These are phyloP conservation scores for Orbilia ellipsospora DNA, from an alignment of 2,329 filamentous ascomycete genomes.

Conservation along the genomic window DNA sequence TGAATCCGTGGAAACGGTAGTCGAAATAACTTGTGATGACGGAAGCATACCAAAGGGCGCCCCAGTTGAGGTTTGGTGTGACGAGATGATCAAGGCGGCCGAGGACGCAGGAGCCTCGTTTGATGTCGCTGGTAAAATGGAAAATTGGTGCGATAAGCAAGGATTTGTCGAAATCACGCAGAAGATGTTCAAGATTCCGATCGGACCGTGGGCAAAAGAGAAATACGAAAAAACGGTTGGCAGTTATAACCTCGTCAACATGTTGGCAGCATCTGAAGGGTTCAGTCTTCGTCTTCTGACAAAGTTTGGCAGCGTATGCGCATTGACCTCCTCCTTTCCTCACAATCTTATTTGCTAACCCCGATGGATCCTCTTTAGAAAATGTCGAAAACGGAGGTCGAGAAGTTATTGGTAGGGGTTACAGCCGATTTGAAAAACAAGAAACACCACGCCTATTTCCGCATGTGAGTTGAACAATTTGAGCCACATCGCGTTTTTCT, in stretches of 20 bases:
- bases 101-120: slow-evolving; percentile 51
- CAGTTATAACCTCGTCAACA: slow-evolving; percentile 57
- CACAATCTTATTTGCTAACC: too few relatives aligned
- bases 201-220: slow-evolving; percentile 69
- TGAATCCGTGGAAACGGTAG: slow-evolving; percentile 58
- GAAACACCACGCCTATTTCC: slow-evolving; percentile 54
- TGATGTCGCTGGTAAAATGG: slow-evolving; percentile 54
- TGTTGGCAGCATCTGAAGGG: slow-evolving; percentile 57
- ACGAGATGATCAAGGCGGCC: slow-evolving; percentile 46
- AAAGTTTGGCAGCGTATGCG: slow-evolving; percentile 55
- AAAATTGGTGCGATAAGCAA: slow-evolving; percentile 61
- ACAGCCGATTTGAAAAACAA: slow-evolving; percentile 55
- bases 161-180: slow-evolving; percentile 69
- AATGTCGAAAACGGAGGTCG: slow-evolving; percentile 19
- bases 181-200: slow-evolving; percentile 67
- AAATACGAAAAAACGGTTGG: slow-evolving; percentile 57
- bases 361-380: too few relatives aligned
- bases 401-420: slow-evolving; percentile 50
- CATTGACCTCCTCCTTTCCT: neutral
- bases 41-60: slow-evolving; percentile 33
- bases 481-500: too few relatives aligned
- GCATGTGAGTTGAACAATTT: slow-evolving; percentile 42
- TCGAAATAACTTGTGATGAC: slow-evolving; percentile 54
- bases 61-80: slow-evolving; percentile 50
- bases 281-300: slow-evolving; percentile 58